Conservation (phyloP, 2,329 filamentous ascomycete genomes). For the Grosmannia huntii region DNA sequence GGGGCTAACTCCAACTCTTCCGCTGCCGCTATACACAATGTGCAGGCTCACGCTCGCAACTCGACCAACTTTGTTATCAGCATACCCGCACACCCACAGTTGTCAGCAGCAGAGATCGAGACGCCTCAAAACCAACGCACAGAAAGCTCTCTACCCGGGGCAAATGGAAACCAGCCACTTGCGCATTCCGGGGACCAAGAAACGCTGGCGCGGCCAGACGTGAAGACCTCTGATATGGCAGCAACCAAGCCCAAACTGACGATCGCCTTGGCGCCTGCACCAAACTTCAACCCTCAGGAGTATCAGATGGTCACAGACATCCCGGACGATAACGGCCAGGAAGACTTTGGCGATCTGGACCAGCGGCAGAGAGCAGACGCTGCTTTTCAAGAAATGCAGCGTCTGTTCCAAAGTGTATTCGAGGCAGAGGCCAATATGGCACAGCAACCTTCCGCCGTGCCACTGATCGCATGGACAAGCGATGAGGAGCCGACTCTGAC, state of each 20-base stretch:
- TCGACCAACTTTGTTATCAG: slow-evolving; percentile 32
- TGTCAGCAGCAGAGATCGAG: not conserved
- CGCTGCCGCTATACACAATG: slow-evolving; percentile 9
- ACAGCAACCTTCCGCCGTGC: slow-evolving; percentile 39
- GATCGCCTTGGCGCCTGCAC: slow-evolving; percentile 31
- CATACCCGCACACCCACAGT: slow-evolving; percentile 22
- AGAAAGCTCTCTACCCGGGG: not conserved
- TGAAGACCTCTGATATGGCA: not conserved
- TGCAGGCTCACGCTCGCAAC: slow-evolving; percentile 21
- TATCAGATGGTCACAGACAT: slow-evolving; percentile 35
- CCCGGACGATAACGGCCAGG: slow-evolving; percentile 39
- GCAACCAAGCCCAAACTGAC: slow-evolving; percentile 22
- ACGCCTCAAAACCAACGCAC: not conserved
- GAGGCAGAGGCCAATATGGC: slow-evolving; percentile 60
- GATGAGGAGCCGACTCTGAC: slow-evolving; percentile 55
- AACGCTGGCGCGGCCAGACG: not conserved
- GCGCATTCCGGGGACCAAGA: not conserved
- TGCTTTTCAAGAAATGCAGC: slow-evolving; percentile 57
- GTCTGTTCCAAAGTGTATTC: slow-evolving; percentile 59
- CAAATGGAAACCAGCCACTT: not conserved
- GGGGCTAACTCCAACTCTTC: slow-evolving; percentile 9
- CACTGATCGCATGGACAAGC: slow-evolving; percentile 40
- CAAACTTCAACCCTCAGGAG: slow-evolving; percentile 37
- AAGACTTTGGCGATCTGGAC: slow-evolving; percentile 52
- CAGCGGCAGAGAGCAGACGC: slow-evolving; percentile 71